Evolutionary conservation across 2,329 filamentous ascomycete genomes (phyloP).

Genomic region (Periconia sp.): DNA sequence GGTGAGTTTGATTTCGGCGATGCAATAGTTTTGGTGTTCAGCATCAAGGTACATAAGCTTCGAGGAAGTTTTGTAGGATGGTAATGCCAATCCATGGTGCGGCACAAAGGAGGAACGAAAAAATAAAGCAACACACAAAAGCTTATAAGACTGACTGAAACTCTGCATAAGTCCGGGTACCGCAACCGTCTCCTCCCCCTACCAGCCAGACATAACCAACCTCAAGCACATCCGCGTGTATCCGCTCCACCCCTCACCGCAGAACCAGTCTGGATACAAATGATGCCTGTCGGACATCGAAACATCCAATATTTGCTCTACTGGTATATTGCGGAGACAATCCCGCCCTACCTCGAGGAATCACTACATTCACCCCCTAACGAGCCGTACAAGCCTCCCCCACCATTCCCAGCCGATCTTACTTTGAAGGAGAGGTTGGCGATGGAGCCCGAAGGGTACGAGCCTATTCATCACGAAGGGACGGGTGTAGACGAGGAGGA

Average conservation of each 20-base stretch:
- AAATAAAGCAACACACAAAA: neutral
- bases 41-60: too few species aligned
- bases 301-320: slow-evolving; percentile 48
- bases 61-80: too few species aligned
- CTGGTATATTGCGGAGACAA: slow-evolving; percentile 52
- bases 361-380: slow-evolving; percentile 22
- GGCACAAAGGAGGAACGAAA: neutral
- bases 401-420: slow-evolving; percentile 38
- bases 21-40: neutral
- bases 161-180: slow-evolving; percentile 43
- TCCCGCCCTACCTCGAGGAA: slow-evolving; percentile 42
- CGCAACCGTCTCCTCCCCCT: slow-evolving; percentile 53
- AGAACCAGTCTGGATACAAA: slow-evolving; percentile 51
- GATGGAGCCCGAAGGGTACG: slow-evolving; percentile 46
- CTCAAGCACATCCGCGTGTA: slow-evolving; percentile 38
- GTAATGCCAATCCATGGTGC: neutral
- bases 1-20: slow-evolving; percentile 20
- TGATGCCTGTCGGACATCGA: slow-evolving; percentile 40
- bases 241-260: slow-evolving; percentile 31
- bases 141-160: neutral
- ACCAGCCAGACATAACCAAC: slow-evolving; percentile 48
- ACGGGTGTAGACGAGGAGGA: slow-evolving; percentile 55
- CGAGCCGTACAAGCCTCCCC: slow-evolving; percentile 41
- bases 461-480: slow-evolving; percentile 48
- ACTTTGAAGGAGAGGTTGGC: slow-evolving; percentile 42